phyloP scores from a whole-genome alignment of 805 yeast species.

The Candida silvicultrix region DNA sequence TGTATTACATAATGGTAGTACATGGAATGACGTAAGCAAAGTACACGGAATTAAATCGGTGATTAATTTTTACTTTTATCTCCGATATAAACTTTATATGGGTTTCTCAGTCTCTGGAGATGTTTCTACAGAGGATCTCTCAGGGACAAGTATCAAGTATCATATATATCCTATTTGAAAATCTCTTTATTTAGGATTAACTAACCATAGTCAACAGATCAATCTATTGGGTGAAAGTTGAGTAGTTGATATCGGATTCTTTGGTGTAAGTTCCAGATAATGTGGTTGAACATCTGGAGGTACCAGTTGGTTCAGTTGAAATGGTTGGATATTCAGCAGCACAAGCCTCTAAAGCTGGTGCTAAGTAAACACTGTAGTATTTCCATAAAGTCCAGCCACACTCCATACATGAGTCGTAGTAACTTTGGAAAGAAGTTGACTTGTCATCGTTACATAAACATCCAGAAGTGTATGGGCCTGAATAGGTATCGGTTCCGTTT shows the following conservation, averaged over 20 bases:
- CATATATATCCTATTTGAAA: too few species aligned
- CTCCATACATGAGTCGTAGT: constrained; percentile 22
- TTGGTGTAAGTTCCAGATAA: constrained; percentile 12
- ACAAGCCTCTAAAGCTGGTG: constrained; percentile 19
- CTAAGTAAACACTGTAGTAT: constrained; percentile 20
- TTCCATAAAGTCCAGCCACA: constrained; percentile 30
- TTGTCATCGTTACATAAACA: constrained; percentile 17
- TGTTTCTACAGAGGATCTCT: too few species aligned
- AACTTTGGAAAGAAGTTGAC: constrained; percentile 6
- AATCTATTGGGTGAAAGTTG: constrained; percentile 6
- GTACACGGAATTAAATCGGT: too few species aligned
- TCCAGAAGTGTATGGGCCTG: constrained; percentile 3
- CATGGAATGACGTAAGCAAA: neutral
- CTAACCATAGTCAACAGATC: too few species aligned
- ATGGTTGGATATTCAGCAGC: constrained; percentile 15
- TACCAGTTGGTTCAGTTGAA: constrained; percentile 19
- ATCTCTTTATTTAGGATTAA: too few species aligned
- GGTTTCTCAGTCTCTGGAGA: too few species aligned
- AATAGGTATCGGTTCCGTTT: constrained; percentile 11
- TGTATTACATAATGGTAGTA: too few species aligned
- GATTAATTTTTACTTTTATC: too few species aligned
- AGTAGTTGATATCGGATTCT: constrained; percentile 8
- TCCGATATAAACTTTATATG: constrained; percentile 8
- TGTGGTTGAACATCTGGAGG: constrained; percentile 7
- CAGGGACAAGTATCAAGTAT: too few species aligned